A percentile compares a stretch with the other conserved stretches of the same genome.
These are phyloP conservation scores for Hanseniaspora thailandica DNA, from an alignment of 805 yeast species.

Conservation along the genomic window DNA sequence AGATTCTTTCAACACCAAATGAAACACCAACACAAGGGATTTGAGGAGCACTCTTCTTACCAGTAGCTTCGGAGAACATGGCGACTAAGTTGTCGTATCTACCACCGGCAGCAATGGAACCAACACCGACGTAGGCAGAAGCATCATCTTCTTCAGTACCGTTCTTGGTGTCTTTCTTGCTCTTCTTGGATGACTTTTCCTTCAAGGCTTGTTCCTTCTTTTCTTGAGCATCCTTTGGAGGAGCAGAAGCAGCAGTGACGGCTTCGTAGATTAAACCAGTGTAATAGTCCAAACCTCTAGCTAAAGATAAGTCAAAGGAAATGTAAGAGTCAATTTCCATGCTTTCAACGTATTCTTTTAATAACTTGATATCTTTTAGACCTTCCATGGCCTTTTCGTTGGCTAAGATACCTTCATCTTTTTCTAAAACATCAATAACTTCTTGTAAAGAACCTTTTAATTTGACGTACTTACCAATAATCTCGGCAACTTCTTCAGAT, in stretches of 20 bases:
- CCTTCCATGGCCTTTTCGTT: constrained; percentile 73
- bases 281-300: constrained; percentile 95
- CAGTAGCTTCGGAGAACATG: constrained; percentile 78
- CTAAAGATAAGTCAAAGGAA: constrained; percentile 85
- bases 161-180: constrained; percentile 3
- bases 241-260: constrained; percentile 91
- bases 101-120: constrained; percentile 98
- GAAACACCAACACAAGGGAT: constrained; percentile 97
- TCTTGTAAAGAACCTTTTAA: constrained; percentile 65
- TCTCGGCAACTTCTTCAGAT: constrained; percentile 82
- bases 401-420: constrained; percentile 45
- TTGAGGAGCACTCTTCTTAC: constrained; percentile 54
- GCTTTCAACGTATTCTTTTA: constrained; percentile 71
- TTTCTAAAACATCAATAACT: constrained; percentile 42
- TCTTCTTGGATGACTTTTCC: constrained; percentile 20
- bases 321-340: constrained; percentile 57
- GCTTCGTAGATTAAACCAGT: constrained; percentile 96
- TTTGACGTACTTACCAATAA: constrained; percentile 83
- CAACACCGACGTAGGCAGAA: constrained; percentile 92
- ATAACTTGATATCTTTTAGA: constrained; percentile 61
- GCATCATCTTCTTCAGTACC: constrained; percentile 68
- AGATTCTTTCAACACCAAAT: constrained; percentile 91
- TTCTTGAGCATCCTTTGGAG: constrained; percentile 69
- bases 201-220: constrained; percentile 39
- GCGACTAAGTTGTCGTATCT: constrained; percentile 94